A percentile compares a stretch with the other conserved stretches of the same genome.
phyloP scores from a whole-genome alignment of 2,329 filamentous ascomycete genomes.

The Chalara sp. region DNA sequence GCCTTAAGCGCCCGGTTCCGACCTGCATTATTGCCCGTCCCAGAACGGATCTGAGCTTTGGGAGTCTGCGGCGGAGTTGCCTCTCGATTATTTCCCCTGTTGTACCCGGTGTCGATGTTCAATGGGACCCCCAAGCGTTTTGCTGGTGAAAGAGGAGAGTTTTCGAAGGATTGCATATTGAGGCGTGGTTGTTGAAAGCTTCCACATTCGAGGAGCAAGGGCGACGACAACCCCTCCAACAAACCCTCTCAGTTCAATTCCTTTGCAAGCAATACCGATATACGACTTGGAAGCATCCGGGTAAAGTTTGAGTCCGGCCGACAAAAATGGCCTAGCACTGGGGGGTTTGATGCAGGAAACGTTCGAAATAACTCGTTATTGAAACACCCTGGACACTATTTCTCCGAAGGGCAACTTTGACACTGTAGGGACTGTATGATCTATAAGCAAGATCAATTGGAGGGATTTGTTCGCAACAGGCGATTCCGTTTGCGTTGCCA shows the following conservation, averaged over 20 bases:
- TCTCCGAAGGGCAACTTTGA: no score
- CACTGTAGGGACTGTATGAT: no score
- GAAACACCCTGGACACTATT: no score
- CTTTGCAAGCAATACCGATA: no score
- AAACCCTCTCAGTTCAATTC: not conserved
- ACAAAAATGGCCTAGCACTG: no score
- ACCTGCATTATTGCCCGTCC: slow-evolving; percentile 15
- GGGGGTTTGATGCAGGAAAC: no score
- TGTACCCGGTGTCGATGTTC: slow-evolving; percentile 24
- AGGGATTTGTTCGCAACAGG: no score
- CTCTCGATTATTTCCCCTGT: slow-evolving; percentile 14
- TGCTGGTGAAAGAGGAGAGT: slow-evolving; percentile 16
- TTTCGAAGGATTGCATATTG: slow-evolving; percentile 24
- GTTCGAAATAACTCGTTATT: no score
- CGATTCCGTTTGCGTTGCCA: no score
- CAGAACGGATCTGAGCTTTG: slow-evolving; percentile 13
- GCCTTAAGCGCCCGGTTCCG: slow-evolving; percentile 23
- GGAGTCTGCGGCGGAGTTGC: slow-evolving; percentile 22
- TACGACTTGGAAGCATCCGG: no score
- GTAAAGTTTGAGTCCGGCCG: no score
- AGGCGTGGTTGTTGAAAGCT: not conserved
- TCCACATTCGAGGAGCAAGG: not conserved
- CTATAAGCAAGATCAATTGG: no score
- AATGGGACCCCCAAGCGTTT: slow-evolving; percentile 23
- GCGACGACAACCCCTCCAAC: not conserved